phyloP scores from a whole-genome alignment of 139 green algal genomes.

The Limnomonas spitsbergensis region DNA sequence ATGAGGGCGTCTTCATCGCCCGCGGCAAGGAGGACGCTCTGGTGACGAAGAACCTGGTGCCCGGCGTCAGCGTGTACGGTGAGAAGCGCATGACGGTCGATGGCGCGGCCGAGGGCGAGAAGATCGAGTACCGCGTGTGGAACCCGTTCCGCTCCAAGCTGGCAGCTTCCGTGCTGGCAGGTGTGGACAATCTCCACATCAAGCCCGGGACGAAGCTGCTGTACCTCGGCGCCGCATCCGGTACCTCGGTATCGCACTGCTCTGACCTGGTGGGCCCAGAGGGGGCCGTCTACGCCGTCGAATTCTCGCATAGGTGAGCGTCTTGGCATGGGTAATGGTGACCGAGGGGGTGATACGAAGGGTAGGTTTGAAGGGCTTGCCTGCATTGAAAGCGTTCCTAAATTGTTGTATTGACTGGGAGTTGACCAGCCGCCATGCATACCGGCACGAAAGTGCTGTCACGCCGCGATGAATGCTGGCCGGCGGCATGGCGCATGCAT shows the following conservation, averaged over 20 bases:
- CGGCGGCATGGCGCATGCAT: too few species aligned
- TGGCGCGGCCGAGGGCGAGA: constrained; percentile 48
- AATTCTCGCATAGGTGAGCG: constrained; percentile 95
- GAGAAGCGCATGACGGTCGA: constrained; percentile 97
- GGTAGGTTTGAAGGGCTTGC: too few species aligned
- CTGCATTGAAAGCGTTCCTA: too few species aligned
- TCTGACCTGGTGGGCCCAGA: constrained; percentile 81
- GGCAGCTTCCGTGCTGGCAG: constrained; percentile 92
- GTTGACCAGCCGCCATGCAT: too few species aligned
- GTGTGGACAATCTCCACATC: constrained; percentile 98
- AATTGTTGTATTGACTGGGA: too few species aligned
- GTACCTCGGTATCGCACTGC: constrained; percentile 26
- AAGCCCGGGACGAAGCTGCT: constrained; percentile 91
- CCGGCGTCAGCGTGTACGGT: constrained; percentile 94
- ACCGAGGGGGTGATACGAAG: too few species aligned
- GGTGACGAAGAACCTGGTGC: constrained; percentile 94
- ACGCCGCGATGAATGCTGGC: too few species aligned
- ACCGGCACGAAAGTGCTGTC: too few species aligned
- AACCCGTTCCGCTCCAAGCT: constrained; percentile 99
- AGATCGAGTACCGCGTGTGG: constrained; percentile 99
- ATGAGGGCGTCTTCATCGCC: constrained; percentile 97
- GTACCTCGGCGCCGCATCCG: constrained; percentile 91
- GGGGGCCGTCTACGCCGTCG: constrained; percentile 95
- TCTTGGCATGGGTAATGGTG: too few species aligned
- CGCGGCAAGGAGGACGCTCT: constrained; percentile 96